A percentile compares a stretch with the other conserved stretches of the same genome.
Conservation (phyloP, 257 asterid species). For the Solanum sitiens region DNA sequence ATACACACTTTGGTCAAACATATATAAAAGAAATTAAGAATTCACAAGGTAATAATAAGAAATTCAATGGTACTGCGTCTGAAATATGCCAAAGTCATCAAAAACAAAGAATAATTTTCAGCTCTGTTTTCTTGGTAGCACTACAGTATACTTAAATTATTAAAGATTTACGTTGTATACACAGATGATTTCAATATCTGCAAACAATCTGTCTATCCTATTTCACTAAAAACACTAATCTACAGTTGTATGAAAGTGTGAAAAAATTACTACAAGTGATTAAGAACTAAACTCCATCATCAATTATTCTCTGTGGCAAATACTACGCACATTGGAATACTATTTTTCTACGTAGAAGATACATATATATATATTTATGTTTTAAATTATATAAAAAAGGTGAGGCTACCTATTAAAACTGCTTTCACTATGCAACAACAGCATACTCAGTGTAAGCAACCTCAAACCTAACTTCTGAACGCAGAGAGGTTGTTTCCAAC, state of each 20-base stretch:
- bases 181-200: background rate
- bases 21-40: background rate
- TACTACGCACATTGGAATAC: background rate
- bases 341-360: background rate
- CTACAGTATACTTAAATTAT: background rate
- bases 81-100: background rate
- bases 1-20: background rate
- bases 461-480: background rate
- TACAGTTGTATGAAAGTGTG: background rate
- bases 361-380: background rate
- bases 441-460: background rate
- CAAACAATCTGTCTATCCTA: background rate
- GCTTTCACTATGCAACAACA: background rate
- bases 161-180: background rate
- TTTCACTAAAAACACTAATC: background rate
- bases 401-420: background rate
- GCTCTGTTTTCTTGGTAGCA: background rate
- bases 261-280: background rate
- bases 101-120: background rate
- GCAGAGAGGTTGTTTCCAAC: background rate
- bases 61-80: background rate
- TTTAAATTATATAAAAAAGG: background rate
- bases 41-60: background rate
- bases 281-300: background rate
- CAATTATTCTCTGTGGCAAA: background rate